A percentile compares a stretch with the other conserved stretches of the same genome.
These are phyloP conservation scores for Thraustochytrium sp. DNA, from an alignment of 352 stramenopile species.

Conservation along the genomic window DNA sequence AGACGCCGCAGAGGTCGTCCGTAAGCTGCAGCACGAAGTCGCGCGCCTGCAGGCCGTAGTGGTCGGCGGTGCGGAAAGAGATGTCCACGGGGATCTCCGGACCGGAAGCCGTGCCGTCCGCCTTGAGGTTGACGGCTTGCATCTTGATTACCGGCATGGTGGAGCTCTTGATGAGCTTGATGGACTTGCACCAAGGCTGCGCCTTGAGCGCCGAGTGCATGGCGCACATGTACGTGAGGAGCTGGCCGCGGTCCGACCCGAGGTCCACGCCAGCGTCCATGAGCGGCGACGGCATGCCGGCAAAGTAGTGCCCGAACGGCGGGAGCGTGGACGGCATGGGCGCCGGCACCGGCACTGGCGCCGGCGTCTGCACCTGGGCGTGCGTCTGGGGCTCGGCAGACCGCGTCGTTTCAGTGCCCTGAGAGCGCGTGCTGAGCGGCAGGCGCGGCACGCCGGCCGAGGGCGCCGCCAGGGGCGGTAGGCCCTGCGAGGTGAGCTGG, in stretches of 20 bases:
- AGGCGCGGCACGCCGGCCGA: no score
- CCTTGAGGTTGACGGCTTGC: conserved; percentile 33
- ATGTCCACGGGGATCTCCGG: conserved; percentile 41
- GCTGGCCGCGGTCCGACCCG: neutral
- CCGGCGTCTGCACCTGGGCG: neutral
- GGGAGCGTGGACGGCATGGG: neutral
- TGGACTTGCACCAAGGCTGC: conserved; percentile 36
- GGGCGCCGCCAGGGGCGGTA: no score
- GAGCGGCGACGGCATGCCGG: no score
- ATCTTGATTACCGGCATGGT: conserved; percentile 44
- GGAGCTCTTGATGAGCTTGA: conserved; percentile 40
- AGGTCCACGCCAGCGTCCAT: neutral
- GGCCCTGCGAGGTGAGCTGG: neutral
- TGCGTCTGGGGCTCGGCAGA: neutral
- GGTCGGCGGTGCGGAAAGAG: conserved; percentile 24
- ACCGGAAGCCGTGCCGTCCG: neutral
- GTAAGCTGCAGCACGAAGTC: conserved; percentile 41
- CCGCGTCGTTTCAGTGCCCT: no score
- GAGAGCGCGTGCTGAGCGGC: no score
- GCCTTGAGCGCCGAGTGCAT: conserved; percentile 13
- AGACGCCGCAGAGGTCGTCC: neutral
- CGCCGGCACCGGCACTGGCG: neutral
- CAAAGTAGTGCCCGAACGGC: no score
- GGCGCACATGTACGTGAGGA: conserved; percentile 25
- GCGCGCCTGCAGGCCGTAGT: conserved; percentile 33